These are phyloP conservation scores for Phytophthora syringae DNA, from an alignment of 352 stramenopile genomes.

Conservation along the genomic window DNA sequence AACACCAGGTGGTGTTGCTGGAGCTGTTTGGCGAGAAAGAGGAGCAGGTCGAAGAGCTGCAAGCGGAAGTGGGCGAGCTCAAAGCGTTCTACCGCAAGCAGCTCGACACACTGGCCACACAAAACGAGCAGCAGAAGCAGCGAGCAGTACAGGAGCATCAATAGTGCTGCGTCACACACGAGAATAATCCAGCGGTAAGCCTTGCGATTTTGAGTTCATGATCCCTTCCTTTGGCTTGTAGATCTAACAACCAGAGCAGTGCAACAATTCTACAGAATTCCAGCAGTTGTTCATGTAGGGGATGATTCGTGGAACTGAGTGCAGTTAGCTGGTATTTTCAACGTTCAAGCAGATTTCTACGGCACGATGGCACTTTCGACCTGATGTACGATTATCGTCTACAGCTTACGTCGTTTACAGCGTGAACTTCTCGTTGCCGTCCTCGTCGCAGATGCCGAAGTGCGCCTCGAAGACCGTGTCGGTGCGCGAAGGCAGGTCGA, in stretches of 20 bases:
- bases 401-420: conserved; percentile 23
- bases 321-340: not conserved
- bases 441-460: conserved; percentile 49
- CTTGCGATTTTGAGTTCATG: conserved; percentile 2
- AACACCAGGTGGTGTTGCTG: conserved; percentile 82
- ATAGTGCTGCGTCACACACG: conserved; percentile 9
- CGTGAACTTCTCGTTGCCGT: conserved; percentile 49
- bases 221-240: not conserved
- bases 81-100: conserved; percentile 85
- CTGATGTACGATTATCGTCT: not conserved
- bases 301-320: not conserved
- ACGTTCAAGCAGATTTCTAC: not conserved
- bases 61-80: conserved; percentile 76
- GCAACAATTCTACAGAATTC: no score
- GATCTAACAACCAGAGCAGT: not conserved
- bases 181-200: conserved; percentile 17
- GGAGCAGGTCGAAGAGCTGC: conserved; percentile 85
- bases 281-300: not conserved
- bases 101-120: conserved; percentile 66
- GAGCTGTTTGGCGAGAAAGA: conserved; percentile 89
- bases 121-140: conserved; percentile 47
- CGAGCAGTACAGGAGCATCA: conserved; percentile 40
- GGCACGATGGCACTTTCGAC: not conserved
- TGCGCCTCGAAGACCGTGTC: conserved; percentile 52
- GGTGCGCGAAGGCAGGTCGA: conserved; percentile 57